A percentile compares a stretch with the other conserved stretches of the same genome.
phyloP scores from a whole-genome alignment of 306 rosid species.

The Glycine latifolia region DNA sequence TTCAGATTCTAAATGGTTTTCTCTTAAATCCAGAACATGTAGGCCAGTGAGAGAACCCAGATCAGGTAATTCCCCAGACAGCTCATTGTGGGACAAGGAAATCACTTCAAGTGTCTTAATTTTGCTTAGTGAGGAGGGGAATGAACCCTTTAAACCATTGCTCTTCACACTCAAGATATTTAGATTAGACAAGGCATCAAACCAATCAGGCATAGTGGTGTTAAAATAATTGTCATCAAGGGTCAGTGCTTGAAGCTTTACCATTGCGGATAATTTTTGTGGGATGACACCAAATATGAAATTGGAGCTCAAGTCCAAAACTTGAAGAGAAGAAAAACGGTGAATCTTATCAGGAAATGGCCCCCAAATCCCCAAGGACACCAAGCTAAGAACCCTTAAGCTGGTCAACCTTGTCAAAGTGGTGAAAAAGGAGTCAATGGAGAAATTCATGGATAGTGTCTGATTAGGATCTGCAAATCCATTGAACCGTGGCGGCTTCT shows the following conservation, averaged over 20 bases:
- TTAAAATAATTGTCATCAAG: conserved; percentile 75
- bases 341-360: conserved; percentile 79
- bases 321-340: conserved; percentile 67
- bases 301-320: conserved; percentile 82
- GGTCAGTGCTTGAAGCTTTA: conserved; percentile 56
- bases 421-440: conserved; percentile 72
- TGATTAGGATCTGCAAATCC: conserved; percentile 73
- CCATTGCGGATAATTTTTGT: conserved; percentile 62
- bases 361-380: conserved; percentile 91
- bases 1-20: conserved; percentile 70
- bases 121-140: conserved; percentile 68
- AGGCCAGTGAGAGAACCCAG: conserved; percentile 61
- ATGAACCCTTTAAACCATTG: conserved; percentile 63
- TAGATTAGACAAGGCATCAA: conserved; percentile 71
- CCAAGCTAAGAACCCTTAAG: conserved; percentile 81
- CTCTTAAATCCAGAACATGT: conserved; percentile 70
- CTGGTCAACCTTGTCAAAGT: conserved; percentile 69
- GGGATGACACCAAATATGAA: conserved; percentile 77
- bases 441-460: conserved; percentile 68
- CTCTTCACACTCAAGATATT: conserved; percentile 72
- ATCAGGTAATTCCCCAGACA: conserved; percentile 74
- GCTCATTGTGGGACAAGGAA: conserved; percentile 70
- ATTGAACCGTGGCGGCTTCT: conserved; percentile 54
- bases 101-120: conserved; percentile 62
- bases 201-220: conserved; percentile 68